Evolutionary conservation across 1,284 basidiomycete genomes (phyloP).

Genomic region (Pseudozyma hubeiensis): DNA sequence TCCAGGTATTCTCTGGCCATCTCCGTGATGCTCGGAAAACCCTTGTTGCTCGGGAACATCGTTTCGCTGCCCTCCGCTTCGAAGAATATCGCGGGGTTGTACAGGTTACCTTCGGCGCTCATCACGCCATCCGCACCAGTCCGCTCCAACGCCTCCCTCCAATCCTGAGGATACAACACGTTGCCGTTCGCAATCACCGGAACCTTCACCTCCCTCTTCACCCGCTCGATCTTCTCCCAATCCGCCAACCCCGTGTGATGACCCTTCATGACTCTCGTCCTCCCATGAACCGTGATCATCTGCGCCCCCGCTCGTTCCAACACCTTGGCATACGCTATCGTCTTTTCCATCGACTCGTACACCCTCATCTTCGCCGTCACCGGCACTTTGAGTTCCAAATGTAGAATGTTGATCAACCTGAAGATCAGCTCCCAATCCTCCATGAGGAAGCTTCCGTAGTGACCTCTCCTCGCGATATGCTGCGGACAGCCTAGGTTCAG

Average conservation of each 20-base stretch:
- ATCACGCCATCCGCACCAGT: constrained; percentile 93
- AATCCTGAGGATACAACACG: constrained; percentile 84
- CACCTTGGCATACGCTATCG: constrained; percentile 92
- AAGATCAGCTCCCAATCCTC: constrained; percentile 86
- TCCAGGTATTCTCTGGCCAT: constrained; percentile 88
- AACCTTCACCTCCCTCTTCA: constrained; percentile 86
- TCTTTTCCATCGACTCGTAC: constrained; percentile 85
- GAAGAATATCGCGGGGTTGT: constrained; percentile 87
- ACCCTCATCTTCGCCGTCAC: constrained; percentile 97
- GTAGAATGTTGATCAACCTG: constrained; percentile 69
- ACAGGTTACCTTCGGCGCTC: constrained; percentile 94
- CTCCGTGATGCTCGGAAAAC: constrained; percentile 75
- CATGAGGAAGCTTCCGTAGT: constrained; percentile 90
- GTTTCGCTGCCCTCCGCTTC: constrained; percentile 10
- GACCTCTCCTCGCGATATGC: constrained; percentile 87
- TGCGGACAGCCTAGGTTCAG: constrained; percentile 93
- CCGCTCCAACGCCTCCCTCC: constrained; percentile 79
- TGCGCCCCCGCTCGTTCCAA: constrained; percentile 94
- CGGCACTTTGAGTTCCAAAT: constrained; percentile 84
- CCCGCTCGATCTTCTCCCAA: constrained; percentile 82
- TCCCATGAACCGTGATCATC: constrained; percentile 91
- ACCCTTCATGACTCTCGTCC: constrained; percentile 90
- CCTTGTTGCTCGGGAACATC: constrained; percentile 38
- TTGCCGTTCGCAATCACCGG: constrained; percentile 99
- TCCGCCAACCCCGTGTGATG: constrained; percentile 81